These are phyloP conservation scores for Keithomyces neogunnii DNA, from an alignment of 2,329 filamentous ascomycete species.

Conservation along the genomic window DNA sequence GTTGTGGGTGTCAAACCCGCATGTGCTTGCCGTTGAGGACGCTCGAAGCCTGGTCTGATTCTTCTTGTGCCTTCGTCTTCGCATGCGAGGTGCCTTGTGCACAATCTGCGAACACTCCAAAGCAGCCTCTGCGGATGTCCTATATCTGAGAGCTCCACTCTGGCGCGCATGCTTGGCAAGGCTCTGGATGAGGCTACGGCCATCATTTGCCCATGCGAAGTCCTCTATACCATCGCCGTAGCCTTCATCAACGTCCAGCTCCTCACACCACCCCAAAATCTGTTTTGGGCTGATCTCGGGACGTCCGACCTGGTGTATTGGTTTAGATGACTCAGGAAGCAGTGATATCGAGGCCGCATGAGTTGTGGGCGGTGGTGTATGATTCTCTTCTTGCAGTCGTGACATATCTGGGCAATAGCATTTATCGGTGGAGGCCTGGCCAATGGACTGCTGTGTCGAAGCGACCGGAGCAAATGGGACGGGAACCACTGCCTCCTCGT, in stretches of 20 bases:
- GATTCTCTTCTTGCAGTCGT: not conserved
- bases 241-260: slow-evolving; percentile 8
- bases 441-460: not conserved
- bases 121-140: slow-evolving; percentile 9
- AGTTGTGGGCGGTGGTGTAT: not conserved
- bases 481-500: no score
- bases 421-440: not conserved
- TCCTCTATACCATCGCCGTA: slow-evolving; percentile 7
- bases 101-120: slow-evolving; percentile 9
- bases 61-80: slow-evolving; percentile 8
- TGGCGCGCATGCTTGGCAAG: slow-evolving; percentile 1
- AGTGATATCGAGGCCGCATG: not conserved
- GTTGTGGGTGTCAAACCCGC: not conserved
- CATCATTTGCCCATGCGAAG: not conserved
- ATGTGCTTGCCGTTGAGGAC: not conserved
- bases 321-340: not conserved
- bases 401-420: not conserved
- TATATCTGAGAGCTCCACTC: slow-evolving; percentile 6
- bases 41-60: not conserved
- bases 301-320: not conserved
- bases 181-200: not conserved
- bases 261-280: not conserved
- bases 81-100: slow-evolving; percentile 8
- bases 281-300: not conserved
- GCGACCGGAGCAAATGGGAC: no score